These are phyloP conservation scores for Collybia nuda DNA, from an alignment of 768 basidiomycete species.

Conservation along the genomic window DNA sequence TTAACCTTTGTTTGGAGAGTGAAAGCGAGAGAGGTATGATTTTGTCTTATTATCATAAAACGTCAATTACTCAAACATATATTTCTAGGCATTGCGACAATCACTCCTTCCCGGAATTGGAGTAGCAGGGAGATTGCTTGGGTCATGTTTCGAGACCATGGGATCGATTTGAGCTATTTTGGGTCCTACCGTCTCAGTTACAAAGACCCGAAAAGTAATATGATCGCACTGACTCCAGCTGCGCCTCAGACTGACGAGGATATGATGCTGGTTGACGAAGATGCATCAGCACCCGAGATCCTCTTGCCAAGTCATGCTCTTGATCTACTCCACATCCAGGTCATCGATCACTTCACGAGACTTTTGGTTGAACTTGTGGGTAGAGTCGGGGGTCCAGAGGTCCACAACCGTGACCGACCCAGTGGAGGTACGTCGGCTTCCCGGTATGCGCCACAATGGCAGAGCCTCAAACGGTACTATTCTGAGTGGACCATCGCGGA, in stretches of 20 bases:
- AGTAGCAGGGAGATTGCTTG: conserved; percentile 55
- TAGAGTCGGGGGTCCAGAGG: conserved; percentile 50
- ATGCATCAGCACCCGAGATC: conserved; percentile 28
- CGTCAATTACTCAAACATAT: background rate
- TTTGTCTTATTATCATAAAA: conserved; percentile 2
- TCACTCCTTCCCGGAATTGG: conserved; percentile 37
- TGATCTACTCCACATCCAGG: conserved; percentile 65
- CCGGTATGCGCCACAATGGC: conserved; percentile 56
- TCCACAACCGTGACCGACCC: conserved; percentile 25
- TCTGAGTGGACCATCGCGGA: conserved; percentile 53
- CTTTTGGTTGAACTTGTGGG: conserved; percentile 58
- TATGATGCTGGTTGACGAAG: conserved; percentile 67
- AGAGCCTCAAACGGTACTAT: conserved; percentile 35
- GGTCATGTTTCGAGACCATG: conserved; percentile 39
- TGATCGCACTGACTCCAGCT: conserved; percentile 3
- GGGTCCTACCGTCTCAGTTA: conserved; percentile 38
- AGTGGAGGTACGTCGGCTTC: conserved; percentile 41
- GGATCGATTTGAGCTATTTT: conserved; percentile 36
- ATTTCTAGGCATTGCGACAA: conserved; percentile 32
- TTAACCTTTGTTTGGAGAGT: conserved; percentile 57
- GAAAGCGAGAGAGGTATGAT: conserved; percentile 31
- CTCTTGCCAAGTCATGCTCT: conserved; percentile 54
- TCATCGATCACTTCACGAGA: conserved; percentile 67
- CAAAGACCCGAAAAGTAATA: conserved; percentile 22
- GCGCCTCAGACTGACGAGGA: conserved; percentile 33